These are phyloP conservation scores for Byssoonygena ceratinophila DNA, from an alignment of 2,329 filamentous ascomycete species.

Conservation along the genomic window DNA sequence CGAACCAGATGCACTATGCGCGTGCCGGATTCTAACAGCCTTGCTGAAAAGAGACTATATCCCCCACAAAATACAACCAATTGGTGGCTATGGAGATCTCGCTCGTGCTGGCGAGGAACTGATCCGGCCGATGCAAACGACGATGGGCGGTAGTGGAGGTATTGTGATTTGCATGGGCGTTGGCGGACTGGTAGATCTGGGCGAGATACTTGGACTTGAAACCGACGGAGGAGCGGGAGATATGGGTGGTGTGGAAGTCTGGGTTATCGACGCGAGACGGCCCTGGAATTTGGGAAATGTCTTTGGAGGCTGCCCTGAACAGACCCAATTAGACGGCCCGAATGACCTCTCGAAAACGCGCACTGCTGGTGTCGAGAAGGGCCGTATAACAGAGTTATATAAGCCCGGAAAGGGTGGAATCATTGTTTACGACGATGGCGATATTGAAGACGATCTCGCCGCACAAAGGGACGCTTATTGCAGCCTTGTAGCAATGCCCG, in stretches of 20 bases:
- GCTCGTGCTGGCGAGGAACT: constrained; percentile 66
- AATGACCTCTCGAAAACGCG: constrained; percentile 36
- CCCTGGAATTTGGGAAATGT: constrained; percentile 94
- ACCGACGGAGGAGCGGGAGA: constrained; percentile 51
- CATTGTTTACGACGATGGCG: constrained; percentile 89
- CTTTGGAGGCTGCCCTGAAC: constrained; percentile 62
- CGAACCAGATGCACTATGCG: constrained; percentile 90
- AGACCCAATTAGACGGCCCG: constrained; percentile 41
- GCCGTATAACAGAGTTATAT: constrained; percentile 61
- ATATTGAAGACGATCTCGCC: constrained; percentile 72
- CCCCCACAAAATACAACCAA: constrained; percentile 90
- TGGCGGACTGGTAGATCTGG: constrained; percentile 81
- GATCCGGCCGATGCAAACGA: constrained; percentile 75
- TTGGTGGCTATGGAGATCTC: constrained; percentile 85
- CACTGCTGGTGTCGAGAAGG: constrained; percentile 58
- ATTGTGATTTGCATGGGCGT: constrained; percentile 88
- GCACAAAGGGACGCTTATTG: constrained; percentile 72
- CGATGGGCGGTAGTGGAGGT: constrained; percentile 72
- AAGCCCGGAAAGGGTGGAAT: constrained; percentile 74
- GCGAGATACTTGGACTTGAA: constrained; percentile 65
- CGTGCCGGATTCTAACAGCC: constrained; percentile 82
- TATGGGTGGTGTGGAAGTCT: constrained; percentile 81
- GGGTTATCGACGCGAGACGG: constrained; percentile 81
- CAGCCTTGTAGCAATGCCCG: constrained; percentile 81
- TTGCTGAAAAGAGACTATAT: constrained; percentile 98